These are phyloP conservation scores for Lolium rigidum DNA, from an alignment of 176 grass and related monocot species.

Conservation along the genomic window DNA sequence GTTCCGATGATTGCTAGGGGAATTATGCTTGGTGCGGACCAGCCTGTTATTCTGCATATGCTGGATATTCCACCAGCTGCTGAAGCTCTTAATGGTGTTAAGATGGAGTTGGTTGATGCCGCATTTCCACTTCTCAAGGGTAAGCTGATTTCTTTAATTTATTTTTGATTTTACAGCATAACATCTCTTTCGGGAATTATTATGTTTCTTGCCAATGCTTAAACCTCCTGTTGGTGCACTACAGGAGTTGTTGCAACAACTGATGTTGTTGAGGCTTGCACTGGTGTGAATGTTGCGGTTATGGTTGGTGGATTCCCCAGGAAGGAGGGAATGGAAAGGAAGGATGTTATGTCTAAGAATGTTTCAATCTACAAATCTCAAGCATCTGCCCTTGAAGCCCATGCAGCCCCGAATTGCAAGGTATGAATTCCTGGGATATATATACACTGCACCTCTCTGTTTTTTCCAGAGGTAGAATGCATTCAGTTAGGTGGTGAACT, in stretches of 20 bases:
- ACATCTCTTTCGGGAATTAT: neutral
- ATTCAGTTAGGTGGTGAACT: neutral
- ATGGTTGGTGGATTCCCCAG: conserved; percentile 99
- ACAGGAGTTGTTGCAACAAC: conserved; percentile 96
- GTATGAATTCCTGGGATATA: conserved; percentile 35
- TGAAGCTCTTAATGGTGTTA: conserved; percentile 90
- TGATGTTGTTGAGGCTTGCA: conserved; percentile 91
- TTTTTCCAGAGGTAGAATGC: conserved; percentile 12
- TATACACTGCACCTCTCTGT: neutral
- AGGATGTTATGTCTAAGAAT: conserved; percentile 99
- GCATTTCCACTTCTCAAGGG: conserved; percentile 97
- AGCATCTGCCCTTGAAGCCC: conserved; percentile 86
- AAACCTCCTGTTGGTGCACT: conserved; percentile 39
- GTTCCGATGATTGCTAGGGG: conserved; percentile 99
- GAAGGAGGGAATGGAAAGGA: conserved; percentile 99
- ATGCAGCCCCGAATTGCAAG: conserved; percentile 95
- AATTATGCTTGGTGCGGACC: conserved; percentile 84
- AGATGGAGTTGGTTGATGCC: conserved; percentile 98
- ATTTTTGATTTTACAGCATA: neutral
- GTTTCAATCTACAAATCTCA: conserved; percentile 98
- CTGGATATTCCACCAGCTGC: conserved; percentile 88
- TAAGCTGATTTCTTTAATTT: conserved; percentile 14
- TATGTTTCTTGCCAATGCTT: conserved; percentile 3
- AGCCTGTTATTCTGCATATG: conserved; percentile 99
- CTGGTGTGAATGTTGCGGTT: conserved; percentile 90